A percentile compares a stretch with the other conserved stretches of the same genome.
Conservation (phyloP, 371 early-diverging fungal species). For the Amoeboaphelidium protococcarum region DNA sequence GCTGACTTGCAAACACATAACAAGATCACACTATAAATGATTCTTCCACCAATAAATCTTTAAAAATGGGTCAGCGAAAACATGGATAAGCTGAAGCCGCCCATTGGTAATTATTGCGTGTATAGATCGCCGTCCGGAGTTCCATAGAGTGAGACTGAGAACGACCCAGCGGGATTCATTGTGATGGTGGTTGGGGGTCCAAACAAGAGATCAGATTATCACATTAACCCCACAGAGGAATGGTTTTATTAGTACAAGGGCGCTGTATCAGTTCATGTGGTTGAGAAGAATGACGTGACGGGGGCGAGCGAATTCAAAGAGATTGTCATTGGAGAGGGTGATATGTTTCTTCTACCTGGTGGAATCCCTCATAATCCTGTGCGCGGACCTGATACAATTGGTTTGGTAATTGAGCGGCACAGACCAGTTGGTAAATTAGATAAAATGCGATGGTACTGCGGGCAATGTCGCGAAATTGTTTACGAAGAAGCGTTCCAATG, state of each 20-base stretch:
- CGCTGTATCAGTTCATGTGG: conserved; percentile 47
- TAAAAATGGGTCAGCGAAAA: conserved; percentile 58
- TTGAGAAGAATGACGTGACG: too few relatives aligned
- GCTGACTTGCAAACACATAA: too few relatives aligned
- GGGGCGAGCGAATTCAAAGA: conserved; percentile 37
- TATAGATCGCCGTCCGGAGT: too few relatives aligned
- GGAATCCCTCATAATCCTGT: conserved; percentile 80
- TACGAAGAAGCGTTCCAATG: conserved; percentile 72
- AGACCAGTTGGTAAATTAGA: conserved; percentile 39
- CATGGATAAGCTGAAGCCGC: conserved; percentile 54
- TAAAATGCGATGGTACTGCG: conserved; percentile 79
- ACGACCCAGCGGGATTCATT: conserved; percentile 47
- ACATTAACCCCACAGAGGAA: conserved; percentile 85
- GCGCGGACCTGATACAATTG: conserved; percentile 64
- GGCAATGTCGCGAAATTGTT: conserved; percentile 41
- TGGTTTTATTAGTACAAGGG: conserved; percentile 90
- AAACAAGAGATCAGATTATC: conserved; percentile 51
- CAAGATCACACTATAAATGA: not conserved
- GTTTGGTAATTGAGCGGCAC: conserved; percentile 74
- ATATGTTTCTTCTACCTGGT: conserved; percentile 74
- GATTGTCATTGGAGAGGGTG: conserved; percentile 60
- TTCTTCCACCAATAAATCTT: conserved; percentile 57
- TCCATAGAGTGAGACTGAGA: too few relatives aligned
- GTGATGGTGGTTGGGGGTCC: conserved; percentile 49
- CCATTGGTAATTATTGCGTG: conserved; percentile 73